Conservation (phyloP, 805 yeast genomes). For the Yamadazyma insecticola region DNA sequence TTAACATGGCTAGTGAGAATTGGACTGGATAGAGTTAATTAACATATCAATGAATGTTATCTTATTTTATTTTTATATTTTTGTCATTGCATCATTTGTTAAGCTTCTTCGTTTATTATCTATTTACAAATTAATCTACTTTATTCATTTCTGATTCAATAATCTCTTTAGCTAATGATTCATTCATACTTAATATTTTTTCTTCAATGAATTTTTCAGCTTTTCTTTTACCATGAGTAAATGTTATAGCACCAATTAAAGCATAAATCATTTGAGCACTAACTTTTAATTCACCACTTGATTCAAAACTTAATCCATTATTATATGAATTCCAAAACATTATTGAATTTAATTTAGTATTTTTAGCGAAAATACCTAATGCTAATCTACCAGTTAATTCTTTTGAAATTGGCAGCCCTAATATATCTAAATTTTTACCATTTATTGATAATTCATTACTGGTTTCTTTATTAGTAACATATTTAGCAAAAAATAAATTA, state of each 20-base stretch:
- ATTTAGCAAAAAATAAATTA: slow-evolving; percentile 45
- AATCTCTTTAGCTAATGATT: slow-evolving; percentile 29
- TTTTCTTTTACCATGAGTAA: slow-evolving; percentile 53
- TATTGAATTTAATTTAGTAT: slow-evolving; percentile 43
- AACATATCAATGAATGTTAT: no score
- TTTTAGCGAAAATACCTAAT: slow-evolving; percentile 49
- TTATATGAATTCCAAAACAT: slow-evolving; percentile 67
- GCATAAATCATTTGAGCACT: slow-evolving; percentile 55
- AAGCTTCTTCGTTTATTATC: no score
- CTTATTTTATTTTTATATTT: no score
- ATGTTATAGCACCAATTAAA: slow-evolving; percentile 63
- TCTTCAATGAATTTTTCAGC: slow-evolving; percentile 56
- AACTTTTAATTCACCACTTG: slow-evolving; percentile 54
- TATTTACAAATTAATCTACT: slow-evolving; percentile 21
- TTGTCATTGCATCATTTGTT: no score
- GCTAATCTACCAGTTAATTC: slow-evolving; percentile 46
- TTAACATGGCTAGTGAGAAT: no score
- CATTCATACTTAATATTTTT: slow-evolving; percentile 41
- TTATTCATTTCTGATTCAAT: slow-evolving; percentile 18
- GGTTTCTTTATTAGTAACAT: slow-evolving; percentile 22
- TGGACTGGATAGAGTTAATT: no score
- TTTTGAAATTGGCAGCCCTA: slow-evolving; percentile 55
- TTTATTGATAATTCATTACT: slow-evolving; percentile 35
- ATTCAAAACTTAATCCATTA: slow-evolving; percentile 38
- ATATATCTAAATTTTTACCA: slow-evolving; percentile 49